A percentile compares a stretch with the other conserved stretches of the same genome.
Evolutionary conservation across 1,139 yeast genomes (phyloP).

Genomic region (Candida frijolesensis): DNA sequence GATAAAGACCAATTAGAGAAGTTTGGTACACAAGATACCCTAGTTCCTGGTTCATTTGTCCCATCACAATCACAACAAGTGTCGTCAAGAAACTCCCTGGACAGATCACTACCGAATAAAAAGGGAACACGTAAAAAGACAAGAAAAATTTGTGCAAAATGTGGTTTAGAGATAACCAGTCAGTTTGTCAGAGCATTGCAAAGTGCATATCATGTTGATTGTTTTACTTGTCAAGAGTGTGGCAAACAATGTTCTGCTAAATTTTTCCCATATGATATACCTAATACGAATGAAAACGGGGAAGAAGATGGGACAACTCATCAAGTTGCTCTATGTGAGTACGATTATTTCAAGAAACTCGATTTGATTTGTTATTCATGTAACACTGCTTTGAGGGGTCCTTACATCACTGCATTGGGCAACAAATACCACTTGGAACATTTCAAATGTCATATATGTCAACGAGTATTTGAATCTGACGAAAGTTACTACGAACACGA

Average conservation of each 20-base stretch:
- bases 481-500: slow-evolving; percentile 93
- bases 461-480: slow-evolving; percentile 84
- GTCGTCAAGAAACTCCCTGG: slow-evolving; percentile 3
- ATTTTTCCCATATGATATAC: slow-evolving; percentile 60
- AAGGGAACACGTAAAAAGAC: slow-evolving; percentile 23
- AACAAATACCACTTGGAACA: slow-evolving; percentile 94
- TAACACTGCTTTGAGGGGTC: slow-evolving; percentile 83
- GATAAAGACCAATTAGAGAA: neutral
- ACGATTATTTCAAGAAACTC: slow-evolving; percentile 84
- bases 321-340: slow-evolving; percentile 86
- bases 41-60: slow-evolving; percentile 22
- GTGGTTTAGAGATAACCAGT: slow-evolving; percentile 70
- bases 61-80: slow-evolving; percentile 22
- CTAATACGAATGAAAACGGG: slow-evolving; percentile 19
- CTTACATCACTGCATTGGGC: slow-evolving; percentile 92
- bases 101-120: neutral
- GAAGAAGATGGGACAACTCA: slow-evolving; percentile 31
- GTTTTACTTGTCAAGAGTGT: slow-evolving; percentile 86
- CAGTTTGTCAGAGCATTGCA: slow-evolving; percentile 86
- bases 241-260: slow-evolving; percentile 72
- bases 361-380: slow-evolving; percentile 85
- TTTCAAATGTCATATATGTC: slow-evolving; percentile 88
- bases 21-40: neutral
- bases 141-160: slow-evolving; percentile 56
- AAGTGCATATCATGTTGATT: slow-evolving; percentile 78